phyloP scores from a whole-genome alignment of 352 stramenopile genomes.

The Ophiocytium majus region DNA sequence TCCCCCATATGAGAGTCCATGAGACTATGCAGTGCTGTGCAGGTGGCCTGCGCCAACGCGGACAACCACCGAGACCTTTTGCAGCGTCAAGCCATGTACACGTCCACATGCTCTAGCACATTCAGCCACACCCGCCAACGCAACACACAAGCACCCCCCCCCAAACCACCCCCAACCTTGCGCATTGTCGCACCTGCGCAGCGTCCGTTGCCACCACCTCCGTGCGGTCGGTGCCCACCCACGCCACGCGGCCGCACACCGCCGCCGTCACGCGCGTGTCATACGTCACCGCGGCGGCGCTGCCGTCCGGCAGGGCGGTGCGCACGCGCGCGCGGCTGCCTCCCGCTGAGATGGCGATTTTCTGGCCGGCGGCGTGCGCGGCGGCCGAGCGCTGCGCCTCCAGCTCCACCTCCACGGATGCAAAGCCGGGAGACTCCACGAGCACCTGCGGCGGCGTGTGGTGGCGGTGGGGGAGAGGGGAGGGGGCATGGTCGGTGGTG shows the following conservation, averaged over 20 bases:
- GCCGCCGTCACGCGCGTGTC: slow-evolving; percentile 43
- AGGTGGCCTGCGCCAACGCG: too few relatives aligned
- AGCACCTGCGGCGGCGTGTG: slow-evolving; percentile 29
- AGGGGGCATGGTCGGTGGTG: not conserved
- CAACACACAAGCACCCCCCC: not conserved
- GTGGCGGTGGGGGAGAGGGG: too few relatives aligned
- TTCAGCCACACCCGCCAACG: too few relatives aligned
- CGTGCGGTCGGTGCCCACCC: slow-evolving; percentile 34
- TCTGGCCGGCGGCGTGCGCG: slow-evolving; percentile 31
- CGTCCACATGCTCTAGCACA: too few relatives aligned
- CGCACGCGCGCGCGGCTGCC: slow-evolving; percentile 27
- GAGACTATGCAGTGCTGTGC: too few relatives aligned
- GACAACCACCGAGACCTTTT: too few relatives aligned
- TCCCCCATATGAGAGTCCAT: too few relatives aligned
- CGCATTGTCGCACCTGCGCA: not conserved
- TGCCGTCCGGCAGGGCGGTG: slow-evolving; percentile 39
- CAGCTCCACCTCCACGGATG: slow-evolving; percentile 44
- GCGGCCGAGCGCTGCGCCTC: slow-evolving; percentile 35
- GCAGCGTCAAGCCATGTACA: too few relatives aligned
- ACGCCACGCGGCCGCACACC: slow-evolving; percentile 37
- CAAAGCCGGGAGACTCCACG: slow-evolving; percentile 40
- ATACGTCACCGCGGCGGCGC: slow-evolving; percentile 34
- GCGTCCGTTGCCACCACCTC: slow-evolving; percentile 21
- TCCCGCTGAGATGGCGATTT: slow-evolving; percentile 20
- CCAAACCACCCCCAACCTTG: not conserved